Conservation (phyloP, 2,329 filamentous ascomycete species). For the Claviceps sp. region DNA sequence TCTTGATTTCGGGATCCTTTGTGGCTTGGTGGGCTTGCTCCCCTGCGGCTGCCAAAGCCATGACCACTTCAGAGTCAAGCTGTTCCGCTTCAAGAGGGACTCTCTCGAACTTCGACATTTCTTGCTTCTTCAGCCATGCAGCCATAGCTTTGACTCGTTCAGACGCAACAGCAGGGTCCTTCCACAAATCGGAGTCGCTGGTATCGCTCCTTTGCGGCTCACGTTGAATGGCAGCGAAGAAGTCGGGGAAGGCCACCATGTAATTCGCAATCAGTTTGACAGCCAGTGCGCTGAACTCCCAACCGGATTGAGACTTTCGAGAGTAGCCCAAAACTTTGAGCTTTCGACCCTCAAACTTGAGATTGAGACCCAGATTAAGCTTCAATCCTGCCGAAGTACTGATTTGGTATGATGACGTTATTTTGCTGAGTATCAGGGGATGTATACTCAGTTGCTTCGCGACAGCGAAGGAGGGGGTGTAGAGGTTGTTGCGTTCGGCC, state of each 20-base stretch:
- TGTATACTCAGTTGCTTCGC: conserved; percentile 71
- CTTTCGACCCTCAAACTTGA: conserved; percentile 94
- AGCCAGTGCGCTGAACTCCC: conserved; percentile 88
- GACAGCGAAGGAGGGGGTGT: conserved; percentile 79
- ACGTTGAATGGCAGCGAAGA: conserved; percentile 75
- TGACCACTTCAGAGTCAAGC: conserved; percentile 81
- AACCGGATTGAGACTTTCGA: conserved; percentile 70
- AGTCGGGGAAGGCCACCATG: conserved; percentile 89
- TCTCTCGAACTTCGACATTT: conserved; percentile 83
- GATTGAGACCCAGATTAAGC: conserved; percentile 82
- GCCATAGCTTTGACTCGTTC: conserved; percentile 85
- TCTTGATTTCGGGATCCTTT: conserved; percentile 46
- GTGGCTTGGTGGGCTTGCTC: conserved; percentile 45
- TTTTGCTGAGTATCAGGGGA: conserved; percentile 81
- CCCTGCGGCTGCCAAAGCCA: conserved; percentile 62
- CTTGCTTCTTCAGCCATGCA: conserved; percentile 81
- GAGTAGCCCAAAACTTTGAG: conserved; percentile 94
- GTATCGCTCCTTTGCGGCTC: conserved; percentile 80
- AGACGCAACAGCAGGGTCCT: conserved; percentile 55
- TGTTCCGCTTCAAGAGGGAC: conserved; percentile 97
- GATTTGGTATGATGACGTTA: conserved; percentile 88
- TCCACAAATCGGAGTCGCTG: conserved; percentile 75
- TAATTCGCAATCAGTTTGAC: conserved; percentile 72
- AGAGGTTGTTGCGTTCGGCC: conserved; percentile 58
- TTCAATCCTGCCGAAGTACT: conserved; percentile 63